A percentile compares a stretch with the other conserved stretches of the same genome.
phyloP scores from a whole-genome alignment of 257 asterid genomes.

The Solanum pimpinellifolium region DNA sequence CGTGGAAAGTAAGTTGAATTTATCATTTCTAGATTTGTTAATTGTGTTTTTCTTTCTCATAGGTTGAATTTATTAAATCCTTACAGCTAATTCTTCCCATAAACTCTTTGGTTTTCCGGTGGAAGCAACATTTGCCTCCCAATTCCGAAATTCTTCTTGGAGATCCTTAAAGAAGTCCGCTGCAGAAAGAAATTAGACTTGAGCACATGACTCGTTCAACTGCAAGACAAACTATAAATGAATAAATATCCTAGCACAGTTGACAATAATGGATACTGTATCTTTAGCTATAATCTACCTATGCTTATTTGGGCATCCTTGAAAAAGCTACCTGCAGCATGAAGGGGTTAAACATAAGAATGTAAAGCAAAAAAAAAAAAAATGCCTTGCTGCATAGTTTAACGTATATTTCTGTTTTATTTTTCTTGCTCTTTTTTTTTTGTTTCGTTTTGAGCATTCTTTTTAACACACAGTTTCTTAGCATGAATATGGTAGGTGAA shows the following conservation, averaged over 20 bases:
- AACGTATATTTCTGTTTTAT: neutral
- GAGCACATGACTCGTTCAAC: constrained; percentile 5
- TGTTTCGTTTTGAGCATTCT: neutral
- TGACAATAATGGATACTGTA: constrained; percentile 1
- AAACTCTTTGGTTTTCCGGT: constrained; percentile 82
- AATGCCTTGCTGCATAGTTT: neutral
- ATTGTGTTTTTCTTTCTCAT: neutral
- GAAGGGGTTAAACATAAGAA: constrained; percentile 48
- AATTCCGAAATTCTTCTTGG: constrained; percentile 80
- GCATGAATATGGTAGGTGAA: neutral
- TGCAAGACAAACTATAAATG: neutral
- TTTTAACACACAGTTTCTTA: neutral
- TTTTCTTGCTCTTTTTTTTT: neutral
- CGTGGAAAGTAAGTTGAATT: neutral
- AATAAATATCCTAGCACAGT: neutral
- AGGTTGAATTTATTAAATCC: constrained; percentile 6
- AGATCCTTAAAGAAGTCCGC: constrained; percentile 91
- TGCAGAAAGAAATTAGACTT: constrained; percentile 20
- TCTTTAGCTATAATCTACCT: constrained; percentile 49
- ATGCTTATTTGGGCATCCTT: constrained; percentile 82
- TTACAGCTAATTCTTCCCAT: constrained; percentile 90
- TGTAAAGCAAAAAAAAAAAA: constrained; percentile 1
- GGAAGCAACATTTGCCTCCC: constrained; percentile 63
- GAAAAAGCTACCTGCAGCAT: constrained; percentile 85
- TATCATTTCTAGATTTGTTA: neutral